Evolutionary conservation across 305 asterid species (phyloP).

Genomic region (Plantago lanceolata): DNA sequence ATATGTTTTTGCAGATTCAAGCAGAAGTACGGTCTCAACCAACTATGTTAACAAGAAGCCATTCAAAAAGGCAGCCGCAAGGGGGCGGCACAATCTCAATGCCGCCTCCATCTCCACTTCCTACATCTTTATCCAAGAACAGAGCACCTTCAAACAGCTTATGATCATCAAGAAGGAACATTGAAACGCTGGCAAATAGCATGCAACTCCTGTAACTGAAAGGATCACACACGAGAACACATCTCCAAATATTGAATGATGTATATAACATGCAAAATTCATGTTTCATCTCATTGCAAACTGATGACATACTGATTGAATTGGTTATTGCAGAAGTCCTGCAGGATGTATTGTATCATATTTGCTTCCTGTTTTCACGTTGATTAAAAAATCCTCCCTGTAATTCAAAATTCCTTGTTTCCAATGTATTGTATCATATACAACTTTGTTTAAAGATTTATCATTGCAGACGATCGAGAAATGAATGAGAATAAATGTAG

Average conservation of each 20-base stretch:
- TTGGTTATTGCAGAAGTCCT: background rate
- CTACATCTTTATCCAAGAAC: conserved; percentile 35
- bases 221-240: conserved; percentile 36
- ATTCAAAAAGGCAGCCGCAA: conserved; percentile 30
- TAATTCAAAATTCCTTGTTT: background rate
- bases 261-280: conserved; percentile 16
- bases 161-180: conserved; percentile 29
- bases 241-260: conserved; percentile 38
- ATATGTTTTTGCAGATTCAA: conserved; percentile 34
- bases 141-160: conserved; percentile 31
- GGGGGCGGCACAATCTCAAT: conserved; percentile 37
- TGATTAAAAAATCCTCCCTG: background rate
- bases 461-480: too few species aligned
- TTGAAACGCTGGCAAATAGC: conserved; percentile 19
- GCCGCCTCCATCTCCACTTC: conserved; percentile 51
- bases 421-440: too few species aligned
- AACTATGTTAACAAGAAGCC: conserved; percentile 39
- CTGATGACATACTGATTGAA: background rate
- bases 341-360: background rate
- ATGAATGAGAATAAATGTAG: too few species aligned
- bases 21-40: conserved; percentile 36
- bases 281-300: conserved; percentile 5
- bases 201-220: conserved; percentile 25
- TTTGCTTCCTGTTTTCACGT: too few species aligned
- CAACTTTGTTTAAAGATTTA: too few species aligned